These are phyloP conservation scores for Sclerotinia trifoliorum DNA, from an alignment of 2,329 filamentous ascomycete genomes.

Conservation along the genomic window DNA sequence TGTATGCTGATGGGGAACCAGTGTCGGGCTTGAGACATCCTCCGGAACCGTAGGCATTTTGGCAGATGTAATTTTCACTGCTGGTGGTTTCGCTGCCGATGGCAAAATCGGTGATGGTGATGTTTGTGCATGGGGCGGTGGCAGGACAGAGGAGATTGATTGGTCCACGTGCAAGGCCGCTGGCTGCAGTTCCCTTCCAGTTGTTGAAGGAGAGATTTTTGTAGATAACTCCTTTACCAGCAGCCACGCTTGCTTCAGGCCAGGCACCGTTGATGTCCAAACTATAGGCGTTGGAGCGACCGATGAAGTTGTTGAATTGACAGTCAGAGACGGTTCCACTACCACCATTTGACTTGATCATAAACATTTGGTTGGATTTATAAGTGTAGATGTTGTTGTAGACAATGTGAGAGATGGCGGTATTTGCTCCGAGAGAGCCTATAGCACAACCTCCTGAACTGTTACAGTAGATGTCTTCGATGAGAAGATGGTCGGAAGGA, in stretches of 20 bases:
- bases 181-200: slow-evolving; percentile 54
- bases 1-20: slow-evolving; percentile 14
- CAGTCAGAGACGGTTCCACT: slow-evolving; percentile 52
- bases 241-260: slow-evolving; percentile 47
- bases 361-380: slow-evolving; percentile 59
- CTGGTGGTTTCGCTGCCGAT: slow-evolving; percentile 53
- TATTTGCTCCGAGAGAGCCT: slow-evolving; percentile 52
- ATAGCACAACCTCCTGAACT: slow-evolving; percentile 58
- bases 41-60: slow-evolving; percentile 49
- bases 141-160: slow-evolving; percentile 53
- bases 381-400: slow-evolving; percentile 58
- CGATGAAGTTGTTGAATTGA: slow-evolving; percentile 57
- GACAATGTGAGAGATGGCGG: slow-evolving; percentile 51
- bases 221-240: slow-evolving; percentile 53
- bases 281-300: slow-evolving; percentile 56
- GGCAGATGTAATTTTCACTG: slow-evolving; percentile 47
- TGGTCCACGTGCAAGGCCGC: slow-evolving; percentile 52
- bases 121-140: slow-evolving; percentile 51
- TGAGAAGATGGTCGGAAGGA: slow-evolving; percentile 55
- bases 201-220: slow-evolving; percentile 53
- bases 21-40: slow-evolving; percentile 40
- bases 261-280: slow-evolving; percentile 53
- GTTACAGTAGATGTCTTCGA: slow-evolving; percentile 63
- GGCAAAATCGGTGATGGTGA: slow-evolving; percentile 50
- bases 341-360: slow-evolving; percentile 62